Evolutionary conservation across 176 grass and related monocot genomes (phyloP), one percentile per base, ranked within the genome.

Genomic region (Ananas comosus): DNA sequence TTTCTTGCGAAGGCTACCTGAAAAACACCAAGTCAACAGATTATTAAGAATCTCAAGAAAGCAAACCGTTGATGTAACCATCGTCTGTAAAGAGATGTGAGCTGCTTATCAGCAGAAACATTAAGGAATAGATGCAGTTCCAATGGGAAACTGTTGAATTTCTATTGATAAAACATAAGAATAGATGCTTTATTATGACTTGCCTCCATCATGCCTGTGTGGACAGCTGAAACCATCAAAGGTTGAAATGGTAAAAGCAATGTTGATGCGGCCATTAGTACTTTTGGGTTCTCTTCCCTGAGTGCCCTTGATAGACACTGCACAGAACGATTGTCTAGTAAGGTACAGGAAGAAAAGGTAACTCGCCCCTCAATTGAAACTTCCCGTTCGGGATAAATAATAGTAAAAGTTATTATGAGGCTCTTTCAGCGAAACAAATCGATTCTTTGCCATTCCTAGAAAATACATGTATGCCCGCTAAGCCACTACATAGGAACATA

Each of bases 181-280:
- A 59, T 9, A 9, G 13, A 10, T 11, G 17, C 17, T 84, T 54
- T 6, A 72, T 68, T 47, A 74, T 28, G 70, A 68, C 87, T 94
- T 91, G 76, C 87, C 95, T 99, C 95, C 90, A 99, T 86, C 79
- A 93, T 88, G 50, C 90, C 95, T 64, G 86, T 86, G 74, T 99
- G 95, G 58, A 99, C 10, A 64, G 90, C 95, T 65, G 90, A 93
- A 78, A 99, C 90, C 84, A 99, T 93, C 57, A 94, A 70, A 7
- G 90, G 95, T 73, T 94, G 87, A 85, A 99, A 93, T 67, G 95
- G 87, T 53, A 99, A 73, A 50, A 88, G 80, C 63, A 99, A 54
- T 67, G 95, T 99, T 12, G 95, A 99, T 73, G 87, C 87, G 14
- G 90, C 80, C 87, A 91, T 99, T 53, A 99, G 74, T 73, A 91